Percentiles rank a stretch among this genome's conserved stretches.
These are phyloP conservation scores for Castanea sativa DNA, from an alignment of 306 rosid species.

Conservation along the genomic window DNA sequence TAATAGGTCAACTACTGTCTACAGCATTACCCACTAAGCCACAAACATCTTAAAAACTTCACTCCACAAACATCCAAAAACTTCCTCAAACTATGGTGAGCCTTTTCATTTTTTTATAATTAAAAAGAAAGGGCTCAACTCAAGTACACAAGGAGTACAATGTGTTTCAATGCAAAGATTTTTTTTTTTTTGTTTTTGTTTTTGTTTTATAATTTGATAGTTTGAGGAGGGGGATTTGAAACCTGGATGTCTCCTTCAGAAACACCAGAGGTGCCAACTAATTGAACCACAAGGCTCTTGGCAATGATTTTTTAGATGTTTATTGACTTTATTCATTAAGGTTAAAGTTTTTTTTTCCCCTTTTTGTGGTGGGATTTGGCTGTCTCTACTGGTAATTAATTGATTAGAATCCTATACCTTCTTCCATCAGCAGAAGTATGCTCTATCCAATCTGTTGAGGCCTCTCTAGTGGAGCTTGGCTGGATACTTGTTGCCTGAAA, in stretches of 20 bases:
- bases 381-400: neutral
- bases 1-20: too few relatives aligned
- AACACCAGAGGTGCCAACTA: too few relatives aligned
- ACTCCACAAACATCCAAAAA: too few relatives aligned
- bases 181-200: neutral
- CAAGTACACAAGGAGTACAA: neutral
- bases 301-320: neutral
- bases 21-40: too few relatives aligned
- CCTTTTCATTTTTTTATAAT: neutral
- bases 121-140: neutral
- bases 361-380: neutral
- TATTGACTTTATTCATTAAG: neutral
- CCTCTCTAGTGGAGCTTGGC: conserved; percentile 33
- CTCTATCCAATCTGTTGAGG: conserved; percentile 78
- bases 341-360: neutral
- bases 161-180: neutral
- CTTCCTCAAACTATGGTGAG: neutral
- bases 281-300: too few relatives aligned
- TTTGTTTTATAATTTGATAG: too few relatives aligned
- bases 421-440: conserved; percentile 84
- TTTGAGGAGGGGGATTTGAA: too few relatives aligned
- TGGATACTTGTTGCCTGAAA: conserved; percentile 50
- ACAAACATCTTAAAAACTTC: too few relatives aligned
- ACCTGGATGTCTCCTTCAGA: too few relatives aligned
- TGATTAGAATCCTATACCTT: conserved; percentile 48